These are phyloP conservation scores for Xylaria grammica DNA, from an alignment of 495 filamentous ascomycete genomes.

Conservation along the genomic window DNA sequence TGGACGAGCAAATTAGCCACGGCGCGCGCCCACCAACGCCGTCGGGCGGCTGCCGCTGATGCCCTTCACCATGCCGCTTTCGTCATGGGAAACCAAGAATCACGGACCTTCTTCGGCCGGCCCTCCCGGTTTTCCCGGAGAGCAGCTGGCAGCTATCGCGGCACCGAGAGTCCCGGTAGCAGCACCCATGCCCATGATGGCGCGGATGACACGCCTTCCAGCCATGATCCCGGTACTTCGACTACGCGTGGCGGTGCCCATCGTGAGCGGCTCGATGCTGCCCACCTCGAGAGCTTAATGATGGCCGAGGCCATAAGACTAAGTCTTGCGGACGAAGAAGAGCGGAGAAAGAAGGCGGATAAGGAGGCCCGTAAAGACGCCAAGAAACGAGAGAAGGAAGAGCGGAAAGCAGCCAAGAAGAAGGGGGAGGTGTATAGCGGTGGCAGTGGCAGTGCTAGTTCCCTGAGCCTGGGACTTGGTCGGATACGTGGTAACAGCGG, in stretches of 20 bases:
- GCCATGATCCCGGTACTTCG: conserved; percentile 30
- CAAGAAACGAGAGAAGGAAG: conserved; percentile 83
- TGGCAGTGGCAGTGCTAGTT: conserved; percentile 58
- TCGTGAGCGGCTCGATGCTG: conserved; percentile 33
- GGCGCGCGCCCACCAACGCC: conserved; percentile 80
- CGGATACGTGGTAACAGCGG: conserved; percentile 61
- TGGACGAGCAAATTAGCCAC: conserved; percentile 90
- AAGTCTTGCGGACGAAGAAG: conserved; percentile 88
- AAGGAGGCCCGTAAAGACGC: conserved; percentile 80
- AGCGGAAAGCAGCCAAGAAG: conserved; percentile 78
- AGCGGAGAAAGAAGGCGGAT: conserved; percentile 78
- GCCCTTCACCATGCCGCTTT: conserved; percentile 95
- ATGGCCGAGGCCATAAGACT: conserved; percentile 94
- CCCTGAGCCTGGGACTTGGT: conserved; percentile 55
- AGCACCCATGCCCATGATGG: conserved; percentile 39
- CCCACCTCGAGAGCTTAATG: conserved; percentile 95
- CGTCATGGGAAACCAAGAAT: conserved; percentile 71
- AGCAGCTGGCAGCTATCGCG: conserved; percentile 47
- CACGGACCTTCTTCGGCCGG: conserved; percentile 48
- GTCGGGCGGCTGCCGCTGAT: conserved; percentile 90
- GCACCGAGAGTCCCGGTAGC: conserved; percentile 35
- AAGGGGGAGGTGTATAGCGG: conserved; percentile 53
- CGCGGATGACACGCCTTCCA: conserved; percentile 32
- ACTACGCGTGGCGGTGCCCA: conserved; percentile 25
- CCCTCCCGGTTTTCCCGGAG: conserved; percentile 53